These are phyloP conservation scores for Plenodomus lindquistii DNA, from an alignment of 2,329 filamentous ascomycete species.

Conservation along the genomic window DNA sequence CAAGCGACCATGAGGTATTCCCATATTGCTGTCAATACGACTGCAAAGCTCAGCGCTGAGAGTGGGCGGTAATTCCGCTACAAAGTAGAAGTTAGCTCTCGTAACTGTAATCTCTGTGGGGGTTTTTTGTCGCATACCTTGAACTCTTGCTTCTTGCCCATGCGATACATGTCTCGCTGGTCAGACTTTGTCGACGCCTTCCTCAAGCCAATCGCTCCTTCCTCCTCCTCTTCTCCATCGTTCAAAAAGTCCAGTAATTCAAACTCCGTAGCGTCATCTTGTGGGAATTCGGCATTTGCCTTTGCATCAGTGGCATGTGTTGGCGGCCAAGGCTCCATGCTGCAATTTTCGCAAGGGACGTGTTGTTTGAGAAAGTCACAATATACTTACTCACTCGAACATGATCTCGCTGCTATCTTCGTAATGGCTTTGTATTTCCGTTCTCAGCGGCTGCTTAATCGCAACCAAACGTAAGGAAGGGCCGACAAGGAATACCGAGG, in stretches of 20 bases:
- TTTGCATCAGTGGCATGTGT: too few species aligned
- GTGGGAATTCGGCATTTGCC: too few species aligned
- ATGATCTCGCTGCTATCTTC: too few species aligned
- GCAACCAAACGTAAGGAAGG: too few species aligned
- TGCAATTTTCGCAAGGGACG: too few species aligned
- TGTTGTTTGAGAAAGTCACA: too few species aligned
- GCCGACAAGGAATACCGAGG: neutral
- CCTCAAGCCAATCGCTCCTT: neutral
- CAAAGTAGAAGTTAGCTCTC: neutral
- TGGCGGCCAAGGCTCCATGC: too few species aligned
- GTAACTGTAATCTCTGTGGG: neutral
- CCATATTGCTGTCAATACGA: slow-evolving; percentile 17
- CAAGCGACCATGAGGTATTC: slow-evolving; percentile 16
- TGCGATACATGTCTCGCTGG: slow-evolving; percentile 26
- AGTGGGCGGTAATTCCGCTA: slow-evolving; percentile 14
- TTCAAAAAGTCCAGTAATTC: neutral
- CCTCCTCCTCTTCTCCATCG: neutral
- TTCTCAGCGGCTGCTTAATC: too few species aligned
- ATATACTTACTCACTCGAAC: too few species aligned
- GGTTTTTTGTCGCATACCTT: neutral
- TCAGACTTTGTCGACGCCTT: slow-evolving; percentile 7
- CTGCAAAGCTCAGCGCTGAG: slow-evolving; percentile 18
- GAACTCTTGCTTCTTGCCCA: slow-evolving; percentile 30
- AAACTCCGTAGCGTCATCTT: neutral
- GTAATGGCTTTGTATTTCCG: too few species aligned